Conservation (phyloP, 2,329 filamentous ascomycete genomes). For the Neofusicoccum parvum region DNA sequence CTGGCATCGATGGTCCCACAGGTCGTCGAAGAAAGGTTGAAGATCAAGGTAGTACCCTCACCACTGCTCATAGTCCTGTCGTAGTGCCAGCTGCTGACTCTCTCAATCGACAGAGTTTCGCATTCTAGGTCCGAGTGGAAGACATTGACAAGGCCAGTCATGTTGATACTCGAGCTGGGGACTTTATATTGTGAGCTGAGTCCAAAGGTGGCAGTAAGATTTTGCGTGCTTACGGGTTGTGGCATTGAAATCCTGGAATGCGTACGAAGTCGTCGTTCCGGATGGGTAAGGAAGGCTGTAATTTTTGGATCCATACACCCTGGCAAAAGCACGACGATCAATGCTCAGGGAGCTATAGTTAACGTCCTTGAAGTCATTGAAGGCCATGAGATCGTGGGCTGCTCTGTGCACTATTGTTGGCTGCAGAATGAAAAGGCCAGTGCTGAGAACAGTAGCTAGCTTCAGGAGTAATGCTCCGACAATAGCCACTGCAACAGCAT, state of each 20-base stretch:
- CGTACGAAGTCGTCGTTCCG: background rate
- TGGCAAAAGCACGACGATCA: background rate
- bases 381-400: background rate
- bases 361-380: background rate
- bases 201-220: background rate
- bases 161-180: background rate
- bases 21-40: background rate
- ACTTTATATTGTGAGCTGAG: background rate
- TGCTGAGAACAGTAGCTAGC: constrained; percentile 10
- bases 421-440: constrained; percentile 14
- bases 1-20: background rate
- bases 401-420: background rate
- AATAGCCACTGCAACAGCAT: constrained; percentile 2
- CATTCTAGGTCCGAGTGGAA: background rate
- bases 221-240: background rate
- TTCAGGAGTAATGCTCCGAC: constrained; percentile 1
- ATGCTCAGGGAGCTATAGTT: background rate
- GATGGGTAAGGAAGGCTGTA: background rate
- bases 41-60: background rate
- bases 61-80: background rate
- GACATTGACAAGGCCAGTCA: background rate
- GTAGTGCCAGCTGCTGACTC: background rate
- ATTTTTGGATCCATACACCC: background rate
- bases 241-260: background rate
- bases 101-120: background rate